These are phyloP conservation scores for Crithidia sp. DNA, from an alignment of 208 protist genomes.

Conservation along the genomic window DNA sequence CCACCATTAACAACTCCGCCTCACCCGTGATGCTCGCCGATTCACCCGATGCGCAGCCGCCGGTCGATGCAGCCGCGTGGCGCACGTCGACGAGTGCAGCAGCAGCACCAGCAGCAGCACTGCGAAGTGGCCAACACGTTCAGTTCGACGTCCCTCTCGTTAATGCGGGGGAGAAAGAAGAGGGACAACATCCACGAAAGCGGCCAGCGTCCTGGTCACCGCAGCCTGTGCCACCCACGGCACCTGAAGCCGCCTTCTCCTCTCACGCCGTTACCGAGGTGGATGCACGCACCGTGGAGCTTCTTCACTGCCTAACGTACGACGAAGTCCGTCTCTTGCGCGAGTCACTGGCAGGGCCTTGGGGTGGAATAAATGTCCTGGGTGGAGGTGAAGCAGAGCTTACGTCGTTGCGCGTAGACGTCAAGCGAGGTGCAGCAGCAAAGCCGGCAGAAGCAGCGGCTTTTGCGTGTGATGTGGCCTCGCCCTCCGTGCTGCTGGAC, in stretches of 20 bases:
- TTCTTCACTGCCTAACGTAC: conserved; percentile 25
- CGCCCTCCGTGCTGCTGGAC: conserved; percentile 15
- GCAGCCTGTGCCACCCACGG: not conserved
- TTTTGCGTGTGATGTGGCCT: not conserved
- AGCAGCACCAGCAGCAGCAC: too few species aligned
- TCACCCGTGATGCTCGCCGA: not conserved
- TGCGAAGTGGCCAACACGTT: conserved; percentile 6
- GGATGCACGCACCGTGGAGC: conserved; percentile 16
- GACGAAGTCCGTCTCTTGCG: conserved; percentile 19
- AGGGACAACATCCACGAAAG: not conserved
- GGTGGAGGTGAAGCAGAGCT: not conserved
- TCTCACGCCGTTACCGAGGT: not conserved
- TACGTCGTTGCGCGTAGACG: too few species aligned
- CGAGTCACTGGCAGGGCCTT: not conserved
- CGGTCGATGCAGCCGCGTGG: not conserved
- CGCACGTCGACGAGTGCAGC: not conserved
- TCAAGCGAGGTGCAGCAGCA: too few species aligned
- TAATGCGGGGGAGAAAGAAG: not conserved
- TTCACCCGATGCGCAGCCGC: conserved; percentile 23
- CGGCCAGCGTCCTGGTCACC: not conserved
- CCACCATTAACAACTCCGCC: not conserved
- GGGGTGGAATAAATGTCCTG: not conserved
- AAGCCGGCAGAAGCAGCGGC: not conserved
- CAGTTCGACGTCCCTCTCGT: conserved; percentile 10
- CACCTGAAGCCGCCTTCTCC: not conserved